A percentile compares a stretch with the other conserved stretches of the same genome.
phyloP scores from a whole-genome alignment of 2,329 filamentous ascomycete species.

The Ascochyta lentis region DNA sequence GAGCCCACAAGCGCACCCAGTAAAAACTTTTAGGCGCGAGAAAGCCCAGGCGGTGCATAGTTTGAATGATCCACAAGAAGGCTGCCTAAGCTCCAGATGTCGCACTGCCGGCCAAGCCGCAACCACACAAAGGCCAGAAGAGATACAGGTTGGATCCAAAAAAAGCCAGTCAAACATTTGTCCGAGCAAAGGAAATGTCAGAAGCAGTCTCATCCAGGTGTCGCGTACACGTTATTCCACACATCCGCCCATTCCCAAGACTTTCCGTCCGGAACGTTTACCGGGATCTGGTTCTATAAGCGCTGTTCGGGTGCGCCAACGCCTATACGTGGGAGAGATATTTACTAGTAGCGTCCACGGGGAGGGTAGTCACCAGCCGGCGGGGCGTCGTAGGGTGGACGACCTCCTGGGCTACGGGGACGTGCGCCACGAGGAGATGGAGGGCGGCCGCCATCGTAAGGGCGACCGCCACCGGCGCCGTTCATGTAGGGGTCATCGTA shows the following conservation, averaged over 20 bases:
- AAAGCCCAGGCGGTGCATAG: neutral
- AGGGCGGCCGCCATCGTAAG: conserved; percentile 58
- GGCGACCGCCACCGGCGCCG: conserved; percentile 63
- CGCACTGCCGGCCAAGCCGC: conserved; percentile 2
- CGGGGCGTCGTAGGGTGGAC: conserved; percentile 57
- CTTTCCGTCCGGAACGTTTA: conserved; percentile 6
- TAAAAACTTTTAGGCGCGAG: conserved; percentile 7
- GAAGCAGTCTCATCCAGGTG: conserved; percentile 6
- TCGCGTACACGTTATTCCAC: neutral
- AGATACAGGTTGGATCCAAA: conserved; percentile 15
- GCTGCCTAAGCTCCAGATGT: neutral
- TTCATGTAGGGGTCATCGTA: conserved; percentile 67
- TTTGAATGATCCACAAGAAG: conserved; percentile 2
- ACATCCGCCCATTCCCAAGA: neutral
- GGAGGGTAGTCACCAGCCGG: conserved; percentile 53
- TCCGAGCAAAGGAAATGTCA: conserved; percentile 9
- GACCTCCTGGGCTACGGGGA: conserved; percentile 64
- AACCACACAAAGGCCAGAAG: conserved; percentile 7
- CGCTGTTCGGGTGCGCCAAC: conserved; percentile 7
- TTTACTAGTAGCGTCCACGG: conserved; percentile 44
- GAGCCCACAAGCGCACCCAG: conserved; percentile 1
- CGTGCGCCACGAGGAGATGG: conserved; percentile 49
- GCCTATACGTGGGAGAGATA: conserved; percentile 4
- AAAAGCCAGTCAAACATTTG: conserved; percentile 10
- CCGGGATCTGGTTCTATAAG: conserved; percentile 18